Evolutionary conservation across 2,329 filamentous ascomycete genomes (phyloP), one percentile per base, ranked within the genome.

Genomic region (Fusarium phyllophilum): DNA sequence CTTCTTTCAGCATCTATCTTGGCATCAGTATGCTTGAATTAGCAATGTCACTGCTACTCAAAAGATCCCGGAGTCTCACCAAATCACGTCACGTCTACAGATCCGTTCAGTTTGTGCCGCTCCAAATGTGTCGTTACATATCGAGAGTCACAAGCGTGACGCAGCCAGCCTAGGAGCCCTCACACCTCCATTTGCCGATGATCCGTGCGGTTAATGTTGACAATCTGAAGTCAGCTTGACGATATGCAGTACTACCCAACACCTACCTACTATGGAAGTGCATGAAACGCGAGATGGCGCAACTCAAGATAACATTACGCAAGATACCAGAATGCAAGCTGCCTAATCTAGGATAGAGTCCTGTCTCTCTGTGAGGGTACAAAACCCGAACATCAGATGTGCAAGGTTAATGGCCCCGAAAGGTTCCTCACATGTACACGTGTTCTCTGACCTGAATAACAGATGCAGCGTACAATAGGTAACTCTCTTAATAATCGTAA

Each of bases 401-500:
- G 12, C 42, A 44, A 22, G 18, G 24, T 22, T 10, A 10, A 46
- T 46, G 24, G 13, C 44, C 18, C 18, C 6, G 12, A 22, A 13
- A 11, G 24, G 18, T 11, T 22, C 24, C 13, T 46, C 24, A 8
- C 18, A 29, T 46, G 44, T 29, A 46, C 20, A 15, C 44, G 24
- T 46, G 44, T 22, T 29, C 10, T 7, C 5, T 31, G 3, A 22
- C 10, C 5, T 31, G 3, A 22, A 7, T 1, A 36, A 22, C 3
- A 15, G 7, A 4, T 15, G 1, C 8, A 5, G 7, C 13, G 8
- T 29, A 7, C 7, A 12, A 38, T 5, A 38, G 5, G 31, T 20
- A 34, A 34, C 8, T 17, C 7, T 22, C 18, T 10, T 12, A 0
- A 4, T 1, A 7, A 4, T 6, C 5, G 5, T 3, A 3, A 22